Evolutionary conservation across 208 protist genomes (phyloP), one percentile per base, ranked within the genome.

Genomic region (Acanthamoeba culbertsoni): DNA sequence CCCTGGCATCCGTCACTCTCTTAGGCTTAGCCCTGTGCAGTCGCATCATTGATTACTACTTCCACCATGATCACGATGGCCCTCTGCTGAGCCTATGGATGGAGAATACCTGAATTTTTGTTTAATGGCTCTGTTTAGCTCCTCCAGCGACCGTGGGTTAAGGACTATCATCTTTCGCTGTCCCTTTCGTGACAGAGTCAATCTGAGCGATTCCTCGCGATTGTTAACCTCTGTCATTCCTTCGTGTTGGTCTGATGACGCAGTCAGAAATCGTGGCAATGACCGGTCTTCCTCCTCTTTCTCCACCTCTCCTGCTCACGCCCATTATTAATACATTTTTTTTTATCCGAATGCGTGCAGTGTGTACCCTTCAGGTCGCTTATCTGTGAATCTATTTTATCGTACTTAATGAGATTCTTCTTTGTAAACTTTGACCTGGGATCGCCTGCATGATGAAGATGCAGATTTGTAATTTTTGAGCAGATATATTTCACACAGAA

Each of bases 341-440:
- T 3, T n/a, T 57, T 23, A 3, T 5, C 1, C 14, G 18, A 57
- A 23, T 57, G 51, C 26, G n/a, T 2, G 2, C 59, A 68, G 5
- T 6, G 37, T 42, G 68, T 51, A 79, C 68, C 68, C 0, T 43
- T 43, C 10, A 79, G 68, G 68, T 79, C 68, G 6, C 7, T 51
- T 2, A 33, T 28, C 40, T 79, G 68, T 0, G 68, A 79, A 33
- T 79, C 68, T 16, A 79, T 79, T 0, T 79, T 33, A 42, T 79
- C 68, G 23, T 51, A 79, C 68, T 79, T 43, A 42, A 79, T 79
- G 26, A 79, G 40, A 42, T 79, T 79, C 68, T 79, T 79, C 40
- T 79, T 79, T 1, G 68, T 79, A 26, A 43, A 79, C 68, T 79
- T 79, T 6, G 23, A 43, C 18, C 68, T 14, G 4, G 68, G 40